These are phyloP conservation scores for Trypanosoma grayi DNA, from an alignment of 208 protist genomes.

Conservation along the genomic window DNA sequence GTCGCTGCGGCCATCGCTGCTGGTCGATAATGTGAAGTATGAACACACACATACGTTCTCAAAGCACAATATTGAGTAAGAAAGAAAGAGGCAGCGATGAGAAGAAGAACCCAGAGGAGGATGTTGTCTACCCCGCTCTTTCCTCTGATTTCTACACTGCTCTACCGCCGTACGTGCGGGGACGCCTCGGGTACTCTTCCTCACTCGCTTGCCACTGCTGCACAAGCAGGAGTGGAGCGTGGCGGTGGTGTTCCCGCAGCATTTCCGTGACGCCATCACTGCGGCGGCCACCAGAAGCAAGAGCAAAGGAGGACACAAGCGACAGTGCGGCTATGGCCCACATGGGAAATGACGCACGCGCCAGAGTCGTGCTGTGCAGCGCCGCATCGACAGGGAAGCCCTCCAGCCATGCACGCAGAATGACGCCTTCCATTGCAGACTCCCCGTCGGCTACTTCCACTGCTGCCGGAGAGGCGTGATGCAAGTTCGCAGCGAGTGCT, in stretches of 20 bases:
- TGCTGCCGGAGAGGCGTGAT: background rate
- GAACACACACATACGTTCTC: no score
- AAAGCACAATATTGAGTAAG: no score
- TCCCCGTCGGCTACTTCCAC: background rate
- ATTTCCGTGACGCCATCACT: background rate
- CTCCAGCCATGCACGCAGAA: conserved; percentile 3
- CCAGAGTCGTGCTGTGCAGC: background rate
- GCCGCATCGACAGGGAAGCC: conserved; percentile 1
- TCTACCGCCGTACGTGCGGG: background rate
- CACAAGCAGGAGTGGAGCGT: background rate
- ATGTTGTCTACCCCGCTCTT: background rate
- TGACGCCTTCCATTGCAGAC: background rate
- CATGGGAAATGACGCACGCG: background rate
- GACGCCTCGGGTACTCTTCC: background rate
- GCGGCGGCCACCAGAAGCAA: background rate
- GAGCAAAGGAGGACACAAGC: conserved; percentile 1
- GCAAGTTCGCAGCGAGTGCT: background rate
- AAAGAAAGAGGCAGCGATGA: background rate
- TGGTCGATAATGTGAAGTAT: no score
- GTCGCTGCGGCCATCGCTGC: no score
- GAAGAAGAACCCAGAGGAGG: background rate
- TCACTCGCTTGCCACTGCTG: background rate
- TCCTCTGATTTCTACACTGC: background rate
- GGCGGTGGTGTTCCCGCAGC: conserved; percentile 4
- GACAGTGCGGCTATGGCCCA: conserved; percentile 9